phyloP scores from a whole-genome alignment of 2,329 filamentous ascomycete species.

The Fusarium azukiicola region DNA sequence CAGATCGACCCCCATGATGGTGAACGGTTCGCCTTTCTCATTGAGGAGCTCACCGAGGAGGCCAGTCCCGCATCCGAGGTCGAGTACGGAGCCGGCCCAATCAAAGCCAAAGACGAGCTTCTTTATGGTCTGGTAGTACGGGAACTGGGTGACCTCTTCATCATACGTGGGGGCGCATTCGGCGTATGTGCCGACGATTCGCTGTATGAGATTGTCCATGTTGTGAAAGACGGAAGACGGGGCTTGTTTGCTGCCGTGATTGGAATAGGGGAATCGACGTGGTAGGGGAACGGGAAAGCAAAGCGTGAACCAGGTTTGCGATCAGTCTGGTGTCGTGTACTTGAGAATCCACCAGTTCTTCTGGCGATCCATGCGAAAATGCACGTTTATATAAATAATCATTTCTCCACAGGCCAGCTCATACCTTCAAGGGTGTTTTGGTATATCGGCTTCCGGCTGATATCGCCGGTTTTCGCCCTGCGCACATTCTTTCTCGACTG shows the following conservation, averaged over 20 bases:
- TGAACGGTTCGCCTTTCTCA: background rate
- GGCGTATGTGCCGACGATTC: background rate
- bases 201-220: background rate
- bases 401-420: background rate
- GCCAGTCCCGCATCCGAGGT: background rate
- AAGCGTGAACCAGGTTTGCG: background rate
- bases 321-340: background rate
- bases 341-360: background rate
- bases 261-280: background rate
- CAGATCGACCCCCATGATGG: background rate
- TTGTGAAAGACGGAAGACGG: background rate
- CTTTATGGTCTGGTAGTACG: background rate
- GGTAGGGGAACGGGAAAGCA: background rate
- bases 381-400: background rate
- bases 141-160: background rate
- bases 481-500: background rate
- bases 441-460: background rate
- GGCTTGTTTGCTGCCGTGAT: background rate
- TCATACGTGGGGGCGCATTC: conserved; percentile 2
- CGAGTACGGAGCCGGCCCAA: background rate
- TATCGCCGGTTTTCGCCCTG: background rate
- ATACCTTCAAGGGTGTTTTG: background rate
- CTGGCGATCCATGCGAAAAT: background rate
- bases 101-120: background rate
- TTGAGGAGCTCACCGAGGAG: background rate